These are phyloP conservation scores for Gloeostereum incarnatum DNA, from an alignment of 768 basidiomycete genomes.

Conservation along the genomic window DNA sequence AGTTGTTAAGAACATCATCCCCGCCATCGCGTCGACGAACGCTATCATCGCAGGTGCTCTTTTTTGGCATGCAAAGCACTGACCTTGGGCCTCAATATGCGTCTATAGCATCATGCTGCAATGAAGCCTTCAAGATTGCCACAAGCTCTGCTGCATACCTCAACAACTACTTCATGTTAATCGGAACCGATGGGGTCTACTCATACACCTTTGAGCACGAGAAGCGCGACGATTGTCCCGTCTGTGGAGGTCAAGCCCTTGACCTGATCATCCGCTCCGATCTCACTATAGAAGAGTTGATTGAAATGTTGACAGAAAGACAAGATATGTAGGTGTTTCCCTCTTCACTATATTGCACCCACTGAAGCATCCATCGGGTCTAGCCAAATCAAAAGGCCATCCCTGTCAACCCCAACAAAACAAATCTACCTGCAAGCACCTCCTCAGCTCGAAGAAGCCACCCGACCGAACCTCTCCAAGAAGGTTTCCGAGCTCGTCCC, in stretches of 20 bases:
- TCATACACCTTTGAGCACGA: constrained; percentile 97
- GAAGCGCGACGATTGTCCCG: constrained; percentile 87
- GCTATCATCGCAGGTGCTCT: constrained; percentile 88
- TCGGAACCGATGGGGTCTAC: constrained; percentile 94
- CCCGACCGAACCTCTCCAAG: constrained; percentile 86
- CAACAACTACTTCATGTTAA: constrained; percentile 98
- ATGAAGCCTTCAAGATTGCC: constrained; percentile 98
- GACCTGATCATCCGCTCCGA: constrained; percentile 63
- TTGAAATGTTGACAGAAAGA: constrained; percentile 79
- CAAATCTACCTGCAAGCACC: constrained; percentile 93
- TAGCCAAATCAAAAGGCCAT: constrained; percentile 97
- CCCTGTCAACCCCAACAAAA: constrained; percentile 64
- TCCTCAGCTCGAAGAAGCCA: constrained; percentile 81
- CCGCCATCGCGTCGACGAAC: constrained; percentile 97
- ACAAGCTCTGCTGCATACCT: constrained; percentile 91
- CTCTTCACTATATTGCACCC: constrained; percentile 1
- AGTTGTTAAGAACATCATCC: constrained; percentile 99
- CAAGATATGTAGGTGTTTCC: constrained; percentile 73
- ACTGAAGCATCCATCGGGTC: constrained; percentile 6
- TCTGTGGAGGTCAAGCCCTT: constrained; percentile 88
- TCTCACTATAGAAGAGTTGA: constrained; percentile 76
- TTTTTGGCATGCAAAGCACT: background rate
- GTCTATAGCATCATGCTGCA: constrained; percentile 85
- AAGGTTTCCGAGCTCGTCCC: constrained; percentile 74
- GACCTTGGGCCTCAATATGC: background rate